Conservation (phyloP, 257 asterid species). For the Solanum pennellii region DNA sequence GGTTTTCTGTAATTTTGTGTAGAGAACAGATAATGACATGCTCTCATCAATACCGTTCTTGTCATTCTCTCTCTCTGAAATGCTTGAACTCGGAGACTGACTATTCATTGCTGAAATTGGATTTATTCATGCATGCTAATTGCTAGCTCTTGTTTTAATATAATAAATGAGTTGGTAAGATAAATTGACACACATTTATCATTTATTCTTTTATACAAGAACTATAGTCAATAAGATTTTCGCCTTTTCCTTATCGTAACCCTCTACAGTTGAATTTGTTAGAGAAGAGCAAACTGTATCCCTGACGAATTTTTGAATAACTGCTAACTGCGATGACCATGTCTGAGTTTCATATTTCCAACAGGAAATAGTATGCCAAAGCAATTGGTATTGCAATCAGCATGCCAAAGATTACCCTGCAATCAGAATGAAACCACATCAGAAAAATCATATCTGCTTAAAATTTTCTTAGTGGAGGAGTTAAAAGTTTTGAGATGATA, state of each 20-base stretch:
- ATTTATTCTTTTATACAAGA: not conserved
- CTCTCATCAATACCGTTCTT: not conserved
- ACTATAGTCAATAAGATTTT: not conserved
- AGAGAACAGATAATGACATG: not conserved
- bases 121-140: not conserved
- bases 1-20: not conserved
- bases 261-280: not conserved
- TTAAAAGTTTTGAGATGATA: not conserved
- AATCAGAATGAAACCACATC: conserved; percentile 2
- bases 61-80: not conserved
- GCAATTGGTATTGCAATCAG: conserved; percentile 63
- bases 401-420: conserved; percentile 74
- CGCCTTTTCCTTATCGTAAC: not conserved
- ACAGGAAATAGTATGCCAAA: conserved; percentile 61
- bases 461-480: not conserved
- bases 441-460: not conserved
- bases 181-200: not conserved
- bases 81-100: not conserved
- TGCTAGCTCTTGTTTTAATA: not conserved
- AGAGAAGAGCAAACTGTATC: not conserved
- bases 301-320: not conserved
- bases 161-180: not conserved
- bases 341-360: conserved; percentile 31
- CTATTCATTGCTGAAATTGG: not conserved
- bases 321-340: not conserved